Evolutionary conservation across 1,284 basidiomycete genomes (phyloP).

Genomic region (Neonothopanus nambi): DNA sequence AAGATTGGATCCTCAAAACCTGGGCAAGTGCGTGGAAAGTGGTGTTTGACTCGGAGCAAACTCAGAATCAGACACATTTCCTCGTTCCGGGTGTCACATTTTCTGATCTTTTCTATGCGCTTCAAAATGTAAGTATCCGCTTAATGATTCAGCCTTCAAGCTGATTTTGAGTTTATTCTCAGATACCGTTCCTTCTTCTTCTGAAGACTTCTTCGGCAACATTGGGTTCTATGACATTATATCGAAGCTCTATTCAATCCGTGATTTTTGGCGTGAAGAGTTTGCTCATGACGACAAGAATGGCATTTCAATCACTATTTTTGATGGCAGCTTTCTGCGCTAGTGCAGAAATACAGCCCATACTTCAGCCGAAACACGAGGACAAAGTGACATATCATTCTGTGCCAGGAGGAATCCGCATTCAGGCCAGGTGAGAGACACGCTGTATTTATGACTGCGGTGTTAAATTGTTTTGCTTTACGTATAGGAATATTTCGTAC

Average conservation of each 20-base stretch:
- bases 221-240: slow-evolving; percentile 74
- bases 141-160: not conserved
- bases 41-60: slow-evolving; percentile 55
- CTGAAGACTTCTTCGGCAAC: slow-evolving; percentile 71
- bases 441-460: not conserved
- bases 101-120: slow-evolving; percentile 58
- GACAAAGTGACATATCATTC: slow-evolving; percentile 48
- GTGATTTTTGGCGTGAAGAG: slow-evolving; percentile 64
- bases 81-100: slow-evolving; percentile 59
- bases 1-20: slow-evolving; percentile 75
- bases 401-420: slow-evolving; percentile 57
- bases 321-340: slow-evolving; percentile 81
- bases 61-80: slow-evolving; percentile 37
- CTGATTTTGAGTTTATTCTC: not conserved
- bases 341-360: slow-evolving; percentile 66
- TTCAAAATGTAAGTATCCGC: slow-evolving; percentile 58
- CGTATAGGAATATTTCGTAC: slow-evolving; percentile 62
- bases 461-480: slow-evolving; percentile 20
- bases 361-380: slow-evolving; percentile 57
- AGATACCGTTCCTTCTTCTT: slow-evolving; percentile 74
- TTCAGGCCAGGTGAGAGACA: slow-evolving; percentile 59
- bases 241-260: slow-evolving; percentile 73
- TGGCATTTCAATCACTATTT: slow-evolving; percentile 79
- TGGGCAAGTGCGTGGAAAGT: slow-evolving; percentile 68
- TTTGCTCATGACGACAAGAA: slow-evolving; percentile 58